Evolutionary conservation across 2,329 filamentous ascomycete species (phyloP).

Genomic region (Coleophoma eucalyptorum): DNA sequence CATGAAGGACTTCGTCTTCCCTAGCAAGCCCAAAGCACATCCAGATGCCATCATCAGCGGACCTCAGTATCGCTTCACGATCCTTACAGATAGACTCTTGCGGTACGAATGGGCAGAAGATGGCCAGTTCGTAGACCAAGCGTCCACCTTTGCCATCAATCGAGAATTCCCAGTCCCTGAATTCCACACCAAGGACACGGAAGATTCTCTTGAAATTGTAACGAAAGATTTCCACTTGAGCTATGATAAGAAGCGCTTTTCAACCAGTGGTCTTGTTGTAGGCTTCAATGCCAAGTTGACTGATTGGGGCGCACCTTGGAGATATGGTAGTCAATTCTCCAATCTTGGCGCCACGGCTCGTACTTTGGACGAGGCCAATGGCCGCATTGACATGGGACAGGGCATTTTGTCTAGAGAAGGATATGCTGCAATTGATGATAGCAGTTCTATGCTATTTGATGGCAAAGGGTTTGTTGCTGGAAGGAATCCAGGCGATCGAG

Average conservation of each 20-base stretch:
- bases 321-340: conserved; percentile 41
- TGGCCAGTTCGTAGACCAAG: conserved; percentile 56
- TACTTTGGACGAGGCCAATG: conserved; percentile 51
- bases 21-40: not conserved
- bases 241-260: conserved; percentile 56
- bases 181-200: conserved; percentile 42
- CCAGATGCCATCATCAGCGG: not conserved
- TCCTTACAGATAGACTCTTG: conserved; percentile 51
- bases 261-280: conserved; percentile 39
- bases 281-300: conserved; percentile 33
- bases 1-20: not conserved
- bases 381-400: conserved; percentile 41
- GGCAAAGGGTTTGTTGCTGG: conserved; percentile 46
- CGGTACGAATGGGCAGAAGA: conserved; percentile 61
- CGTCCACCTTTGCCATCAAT: conserved; percentile 58
- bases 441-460: conserved; percentile 52
- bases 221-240: conserved; percentile 50
- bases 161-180: conserved; percentile 42
- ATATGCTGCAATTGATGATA: conserved; percentile 50
- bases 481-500: conserved; percentile 39
- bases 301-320: conserved; percentile 41
- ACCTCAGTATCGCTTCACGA: conserved; percentile 49
- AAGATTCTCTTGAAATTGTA: conserved; percentile 48
- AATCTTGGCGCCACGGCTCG: conserved; percentile 44
- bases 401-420: conserved; percentile 49